phyloP scores from a whole-genome alignment of 2,329 filamentous ascomycete genomes.

The Polychaeton citri region DNA sequence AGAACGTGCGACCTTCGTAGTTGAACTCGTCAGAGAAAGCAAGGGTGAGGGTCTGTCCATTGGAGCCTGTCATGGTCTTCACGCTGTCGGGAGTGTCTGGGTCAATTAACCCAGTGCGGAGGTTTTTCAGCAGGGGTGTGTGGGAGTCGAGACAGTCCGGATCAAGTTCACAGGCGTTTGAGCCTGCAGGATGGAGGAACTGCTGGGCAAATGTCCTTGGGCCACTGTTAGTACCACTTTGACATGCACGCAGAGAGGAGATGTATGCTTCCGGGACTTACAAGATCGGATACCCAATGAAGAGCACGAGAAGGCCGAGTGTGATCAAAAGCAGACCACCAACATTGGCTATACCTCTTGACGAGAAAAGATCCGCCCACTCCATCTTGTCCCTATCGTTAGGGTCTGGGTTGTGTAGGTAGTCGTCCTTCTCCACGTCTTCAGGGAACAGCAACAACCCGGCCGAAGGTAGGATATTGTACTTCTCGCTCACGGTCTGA shows the following conservation, averaged over 20 bases:
- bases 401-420: constrained; percentile 56
- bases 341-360: constrained; percentile 50
- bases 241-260: not conserved
- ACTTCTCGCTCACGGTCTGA: constrained; percentile 61
- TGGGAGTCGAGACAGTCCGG: constrained; percentile 34
- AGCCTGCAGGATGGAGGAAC: constrained; percentile 20
- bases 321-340: constrained; percentile 48
- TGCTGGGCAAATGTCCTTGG: constrained; percentile 44
- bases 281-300: constrained; percentile 58
- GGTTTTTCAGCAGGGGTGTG: constrained; percentile 43
- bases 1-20: constrained; percentile 52
- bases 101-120: constrained; percentile 50
- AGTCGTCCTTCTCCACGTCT: constrained; percentile 62
- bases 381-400: constrained; percentile 46
- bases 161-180: constrained; percentile 26
- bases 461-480: constrained; percentile 56
- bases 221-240: not conserved
- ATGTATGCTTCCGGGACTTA: constrained; percentile 28
- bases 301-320: constrained; percentile 48
- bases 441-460: constrained; percentile 56
- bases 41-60: constrained; percentile 49
- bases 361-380: constrained; percentile 50
- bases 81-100: constrained; percentile 50
- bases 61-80: constrained; percentile 40
- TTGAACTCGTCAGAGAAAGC: constrained; percentile 64